phyloP scores from a whole-genome alignment of 345 rosid genomes.

The Heritiera littoralis region DNA sequence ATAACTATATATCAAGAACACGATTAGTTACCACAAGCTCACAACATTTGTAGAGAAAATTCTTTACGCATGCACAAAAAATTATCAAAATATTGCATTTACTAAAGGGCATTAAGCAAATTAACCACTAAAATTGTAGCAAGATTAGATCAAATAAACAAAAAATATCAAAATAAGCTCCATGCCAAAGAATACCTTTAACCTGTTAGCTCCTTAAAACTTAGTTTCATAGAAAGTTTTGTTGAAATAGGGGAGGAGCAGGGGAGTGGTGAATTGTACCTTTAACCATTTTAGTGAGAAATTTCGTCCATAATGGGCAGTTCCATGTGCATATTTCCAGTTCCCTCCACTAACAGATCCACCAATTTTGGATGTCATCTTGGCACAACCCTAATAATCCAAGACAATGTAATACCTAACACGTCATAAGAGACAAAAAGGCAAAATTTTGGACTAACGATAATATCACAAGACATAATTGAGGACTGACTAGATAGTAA shows the following conservation, averaged over 20 bases:
- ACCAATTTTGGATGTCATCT: constrained; percentile 95
- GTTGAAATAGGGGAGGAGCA: not conserved
- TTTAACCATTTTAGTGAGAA: constrained; percentile 99
- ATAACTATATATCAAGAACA: constrained; percentile 58
- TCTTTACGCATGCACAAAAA: not conserved
- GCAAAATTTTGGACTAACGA: not conserved
- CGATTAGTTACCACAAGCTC: constrained; percentile 26
- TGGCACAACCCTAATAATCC: constrained; percentile 86
- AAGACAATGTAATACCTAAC: constrained; percentile 22
- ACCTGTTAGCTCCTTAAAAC: not conserved
- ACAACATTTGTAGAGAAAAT: not conserved
- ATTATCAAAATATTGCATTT: not conserved
- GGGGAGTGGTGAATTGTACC: constrained; percentile 36
- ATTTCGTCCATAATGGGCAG: constrained; percentile 95
- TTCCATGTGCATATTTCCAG: constrained; percentile 98
- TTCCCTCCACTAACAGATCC: constrained; percentile 86
- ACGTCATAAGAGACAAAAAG: constrained; percentile 8
- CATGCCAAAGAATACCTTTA: constrained; percentile 1
- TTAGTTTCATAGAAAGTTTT: not conserved
- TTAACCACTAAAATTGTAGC: not conserved
- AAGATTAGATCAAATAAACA: not conserved
- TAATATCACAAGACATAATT: not conserved
- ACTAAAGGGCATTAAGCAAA: not conserved
- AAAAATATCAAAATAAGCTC: not conserved
- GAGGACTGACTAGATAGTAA: not conserved